phyloP scores from a whole-genome alignment of 306 rosid species.

The Vicia sativa region DNA sequence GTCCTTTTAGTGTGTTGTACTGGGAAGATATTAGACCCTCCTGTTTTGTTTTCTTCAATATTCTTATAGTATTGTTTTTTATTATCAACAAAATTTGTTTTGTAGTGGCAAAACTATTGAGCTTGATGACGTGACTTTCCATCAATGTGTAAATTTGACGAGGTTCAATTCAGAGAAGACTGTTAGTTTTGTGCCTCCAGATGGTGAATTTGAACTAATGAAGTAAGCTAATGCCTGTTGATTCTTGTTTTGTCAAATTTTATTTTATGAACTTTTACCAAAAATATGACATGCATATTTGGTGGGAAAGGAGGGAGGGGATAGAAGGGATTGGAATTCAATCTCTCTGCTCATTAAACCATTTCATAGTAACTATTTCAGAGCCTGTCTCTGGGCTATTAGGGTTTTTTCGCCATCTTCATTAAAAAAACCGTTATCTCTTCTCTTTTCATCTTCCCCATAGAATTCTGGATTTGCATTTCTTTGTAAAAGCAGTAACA shows the following conservation, averaged over 20 bases:
- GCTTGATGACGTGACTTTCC: slow-evolving; percentile 95
- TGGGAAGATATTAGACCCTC: slow-evolving; percentile 12
- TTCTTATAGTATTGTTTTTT: slow-evolving; percentile 1
- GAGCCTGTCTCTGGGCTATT: neutral
- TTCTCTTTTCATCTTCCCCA: too few relatives aligned
- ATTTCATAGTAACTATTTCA: slow-evolving; percentile 10
- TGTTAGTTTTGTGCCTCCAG: slow-evolving; percentile 97
- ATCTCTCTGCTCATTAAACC: slow-evolving; percentile 14
- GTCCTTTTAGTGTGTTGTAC: neutral
- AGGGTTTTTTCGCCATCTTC: too few relatives aligned
- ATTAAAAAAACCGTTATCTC: too few relatives aligned
- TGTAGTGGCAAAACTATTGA: slow-evolving; percentile 94
- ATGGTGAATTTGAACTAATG: slow-evolving; percentile 96
- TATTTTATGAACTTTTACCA: slow-evolving; percentile 12
- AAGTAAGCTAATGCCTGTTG: slow-evolving; percentile 58
- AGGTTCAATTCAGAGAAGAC: slow-evolving; percentile 94
- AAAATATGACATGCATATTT: slow-evolving; percentile 18
- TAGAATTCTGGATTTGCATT: too few relatives aligned
- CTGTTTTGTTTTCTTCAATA: slow-evolving; percentile 2
- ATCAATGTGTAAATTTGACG: slow-evolving; percentile 95
- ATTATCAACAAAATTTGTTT: slow-evolving; percentile 24
- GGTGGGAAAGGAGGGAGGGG: neutral
- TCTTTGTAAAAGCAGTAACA: slow-evolving; percentile 67
- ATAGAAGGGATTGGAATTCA: slow-evolving; percentile 10
- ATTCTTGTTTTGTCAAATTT: slow-evolving; percentile 21